Evolutionary conservation across 805 yeast species (phyloP).

Genomic region (Naumovozyma dairenensis): DNA sequence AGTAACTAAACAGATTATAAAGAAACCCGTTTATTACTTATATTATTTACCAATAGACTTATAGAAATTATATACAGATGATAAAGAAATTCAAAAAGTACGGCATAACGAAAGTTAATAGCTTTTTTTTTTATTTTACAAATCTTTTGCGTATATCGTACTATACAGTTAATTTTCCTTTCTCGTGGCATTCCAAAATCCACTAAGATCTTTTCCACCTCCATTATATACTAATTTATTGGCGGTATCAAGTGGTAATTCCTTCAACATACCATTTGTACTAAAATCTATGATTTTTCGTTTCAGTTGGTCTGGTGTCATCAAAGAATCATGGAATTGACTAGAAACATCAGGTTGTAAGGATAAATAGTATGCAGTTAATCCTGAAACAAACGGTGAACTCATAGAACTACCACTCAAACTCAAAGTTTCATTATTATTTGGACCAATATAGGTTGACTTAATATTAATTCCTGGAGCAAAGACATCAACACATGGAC

Average conservation of each 20-base stretch:
- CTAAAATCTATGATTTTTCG: slow-evolving; percentile 61
- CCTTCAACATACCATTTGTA: slow-evolving; percentile 46
- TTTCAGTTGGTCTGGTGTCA: slow-evolving; percentile 63
- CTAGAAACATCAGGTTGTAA: slow-evolving; percentile 69
- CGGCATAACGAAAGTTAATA: too few species aligned
- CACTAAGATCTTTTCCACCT: slow-evolving; percentile 60
- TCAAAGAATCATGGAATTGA: slow-evolving; percentile 43
- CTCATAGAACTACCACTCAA: slow-evolving; percentile 98
- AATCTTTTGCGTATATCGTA: too few species aligned
- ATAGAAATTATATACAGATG: neutral
- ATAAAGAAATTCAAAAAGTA: too few species aligned
- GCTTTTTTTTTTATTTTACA: too few species aligned
- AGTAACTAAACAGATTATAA: neutral
- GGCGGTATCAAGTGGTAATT: slow-evolving; percentile 64
- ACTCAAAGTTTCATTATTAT: slow-evolving; percentile 62
- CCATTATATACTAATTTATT: slow-evolving; percentile 71
- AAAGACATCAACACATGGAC: slow-evolving; percentile 88
- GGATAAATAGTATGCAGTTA: slow-evolving; percentile 78
- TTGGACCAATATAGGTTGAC: slow-evolving; percentile 66
- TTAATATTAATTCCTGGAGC: slow-evolving; percentile 90
- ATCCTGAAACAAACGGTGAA: slow-evolving; percentile 88
- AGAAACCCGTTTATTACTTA: slow-evolving; percentile 8
- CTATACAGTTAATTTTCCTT: too few species aligned
- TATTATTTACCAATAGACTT: slow-evolving; percentile 2
- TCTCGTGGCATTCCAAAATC: slow-evolving; percentile 51